A percentile compares a stretch with the other conserved stretches of the same genome.
These are phyloP conservation scores for Citrullus mucosospermus DNA, from an alignment of 306 rosid genomes.

Conservation along the genomic window DNA sequence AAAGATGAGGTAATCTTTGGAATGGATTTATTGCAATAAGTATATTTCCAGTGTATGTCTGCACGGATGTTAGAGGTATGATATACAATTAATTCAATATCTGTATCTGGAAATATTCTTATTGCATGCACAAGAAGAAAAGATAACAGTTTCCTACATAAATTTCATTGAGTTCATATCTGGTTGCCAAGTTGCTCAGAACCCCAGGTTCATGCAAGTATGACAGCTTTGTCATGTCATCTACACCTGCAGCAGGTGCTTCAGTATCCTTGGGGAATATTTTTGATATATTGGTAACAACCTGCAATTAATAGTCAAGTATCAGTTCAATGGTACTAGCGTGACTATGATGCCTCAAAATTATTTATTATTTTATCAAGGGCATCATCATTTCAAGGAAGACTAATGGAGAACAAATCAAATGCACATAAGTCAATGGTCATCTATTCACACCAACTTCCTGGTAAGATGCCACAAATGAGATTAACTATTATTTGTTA, in stretches of 20 bases:
- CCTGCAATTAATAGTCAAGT: slow-evolving; percentile 27
- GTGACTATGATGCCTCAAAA: no score
- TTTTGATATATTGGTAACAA: slow-evolving; percentile 66
- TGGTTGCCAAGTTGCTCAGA: slow-evolving; percentile 81
- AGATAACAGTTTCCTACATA: slow-evolving; percentile 52
- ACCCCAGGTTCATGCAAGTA: slow-evolving; percentile 99
- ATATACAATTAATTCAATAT: slow-evolving; percentile 15
- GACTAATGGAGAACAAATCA: background rate
- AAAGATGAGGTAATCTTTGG: slow-evolving; percentile 93
- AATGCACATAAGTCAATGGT: background rate
- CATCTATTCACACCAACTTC: background rate
- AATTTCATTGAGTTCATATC: slow-evolving; percentile 98
- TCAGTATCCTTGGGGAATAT: slow-evolving; percentile 92
- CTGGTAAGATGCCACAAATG: background rate
- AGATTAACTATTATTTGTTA: background rate
- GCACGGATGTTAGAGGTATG: slow-evolving; percentile 26
- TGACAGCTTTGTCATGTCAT: slow-evolving; percentile 98
- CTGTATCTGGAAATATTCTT: slow-evolving; percentile 14
- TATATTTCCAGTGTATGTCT: slow-evolving; percentile 99
- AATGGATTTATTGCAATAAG: slow-evolving; percentile 96
- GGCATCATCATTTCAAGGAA: background rate
- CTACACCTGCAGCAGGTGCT: slow-evolving; percentile 97
- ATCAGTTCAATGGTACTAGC: slow-evolving; percentile 20
- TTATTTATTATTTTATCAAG: background rate
- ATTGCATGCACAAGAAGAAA: background rate